Percentiles rank a stretch among this genome's conserved stretches.
Conservation (phyloP, 73 alveolate genomes). For the Durusdinium trenchii region DNA sequence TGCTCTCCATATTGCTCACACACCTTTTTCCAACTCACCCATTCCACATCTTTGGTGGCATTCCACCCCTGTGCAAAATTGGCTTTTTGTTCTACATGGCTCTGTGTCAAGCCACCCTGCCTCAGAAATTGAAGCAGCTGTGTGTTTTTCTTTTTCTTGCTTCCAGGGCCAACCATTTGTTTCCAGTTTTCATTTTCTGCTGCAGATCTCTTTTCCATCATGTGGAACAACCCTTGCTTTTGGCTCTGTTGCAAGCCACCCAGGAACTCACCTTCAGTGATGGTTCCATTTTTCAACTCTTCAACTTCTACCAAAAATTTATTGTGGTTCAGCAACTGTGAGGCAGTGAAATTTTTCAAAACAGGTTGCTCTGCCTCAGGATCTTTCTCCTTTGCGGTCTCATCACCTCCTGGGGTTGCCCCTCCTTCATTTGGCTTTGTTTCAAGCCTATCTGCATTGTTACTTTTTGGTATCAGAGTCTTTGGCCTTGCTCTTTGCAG, state of each 20-base stretch:
- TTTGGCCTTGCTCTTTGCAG: no score
- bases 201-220: no score
- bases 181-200: no score
- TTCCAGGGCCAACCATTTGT: no score
- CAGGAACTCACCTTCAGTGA: not conserved
- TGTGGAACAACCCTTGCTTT: no score
- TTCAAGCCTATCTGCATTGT: not conserved
- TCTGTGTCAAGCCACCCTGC: not conserved
- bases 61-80: not conserved
- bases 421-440: not conserved
- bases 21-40: not conserved
- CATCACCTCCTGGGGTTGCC: not conserved
- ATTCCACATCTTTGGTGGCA: not conserved
- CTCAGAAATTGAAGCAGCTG: not conserved
- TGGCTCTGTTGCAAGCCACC: slow-evolving; percentile 35
- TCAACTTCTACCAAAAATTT: not conserved
- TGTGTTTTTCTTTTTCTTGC: not conserved
- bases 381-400: not conserved
- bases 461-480: not conserved
- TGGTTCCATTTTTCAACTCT: not conserved
- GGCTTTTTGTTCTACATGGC: not conserved
- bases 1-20: no score
- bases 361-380: not conserved
- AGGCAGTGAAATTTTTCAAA: not conserved
- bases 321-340: not conserved